Base-by-base conservation (phyloP, 148 eudicot genomes). In the Polygonum aviculare region DNA sequence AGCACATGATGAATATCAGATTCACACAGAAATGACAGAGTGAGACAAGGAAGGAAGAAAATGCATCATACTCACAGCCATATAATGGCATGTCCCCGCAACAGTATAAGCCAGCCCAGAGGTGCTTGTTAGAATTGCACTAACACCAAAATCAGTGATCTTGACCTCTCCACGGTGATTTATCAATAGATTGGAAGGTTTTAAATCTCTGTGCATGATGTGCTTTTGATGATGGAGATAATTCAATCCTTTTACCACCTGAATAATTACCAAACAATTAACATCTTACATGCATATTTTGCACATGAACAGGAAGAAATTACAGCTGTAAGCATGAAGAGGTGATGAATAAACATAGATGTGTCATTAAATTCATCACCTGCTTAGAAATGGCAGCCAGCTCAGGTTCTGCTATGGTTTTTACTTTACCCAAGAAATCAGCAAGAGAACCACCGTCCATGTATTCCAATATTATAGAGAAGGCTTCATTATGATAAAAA, bases 401-500 rank as follows among this genome's bases (percentile, higher is more conserved):
- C 88, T 89, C 87, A 73, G 88, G 86, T 84, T 95, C 99, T 12
- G 97, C 94, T 82, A 95, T 91, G 57, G 84, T 78, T 75, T 83
- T 85, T 74, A 93, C 97, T 73, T 83, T 87, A 80, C 78, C 87
- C 79, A 95, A 82, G 71, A 95, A 88, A 84, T 95, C 99, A 71
- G 87, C 86, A 76, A 95, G 89, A 50, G 99, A 95, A 50, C 99
- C 99, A 67, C 99, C 99, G 84, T 95, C 99, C 99, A 95, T 95
- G 87, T 92, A 95, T 89, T 95, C 99, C 86, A 95, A 79, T 36
- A 95, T 89, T 74, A 95, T 90, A 41, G 99, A 95, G 78, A 95
- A 83, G 77, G 94, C 99, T 79, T 93, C 94, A 79, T 95, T 95
- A 63, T 87, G 89, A 86, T 86, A 93, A 78, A 89, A 93, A 79